Evolutionary conservation across 805 yeast species (phyloP), one percentile per base, ranked within the genome.

Genomic region (Torulaspora maleeae): DNA sequence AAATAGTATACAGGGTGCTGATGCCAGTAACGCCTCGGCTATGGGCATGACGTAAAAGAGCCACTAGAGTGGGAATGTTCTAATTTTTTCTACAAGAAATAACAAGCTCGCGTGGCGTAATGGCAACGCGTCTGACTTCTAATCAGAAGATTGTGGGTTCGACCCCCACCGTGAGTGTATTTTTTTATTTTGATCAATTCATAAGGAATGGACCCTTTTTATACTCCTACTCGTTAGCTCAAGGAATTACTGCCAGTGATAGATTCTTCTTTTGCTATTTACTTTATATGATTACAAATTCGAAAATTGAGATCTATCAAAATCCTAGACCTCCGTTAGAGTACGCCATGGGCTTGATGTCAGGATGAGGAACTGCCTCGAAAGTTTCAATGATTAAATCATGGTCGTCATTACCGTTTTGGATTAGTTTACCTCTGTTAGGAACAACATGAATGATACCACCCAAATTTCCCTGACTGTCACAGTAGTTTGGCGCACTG

Each of bases 401-500:
- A 38, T 71, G 70, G 15, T 73, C 76, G 35, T 71, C 75, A 51
- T 77, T 73, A 9, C 62, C 61, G 6, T 66, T 58, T 46, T 73
- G 72, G 13, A 71, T 73, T 34, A 57, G 35, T 6, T 51, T 45
- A 41, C 49, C 70, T 27, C 74, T 67, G 10, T 62, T 63, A 20
- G 70, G 70, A 5, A 58, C 60, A 53, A 91, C 76, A 59, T 89
- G 85, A 49, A 93, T 83, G 45, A 85, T 84, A 8, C 95, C 98
- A 43, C 97, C 99, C 53, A 79, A 66, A 66, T 93, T 93, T 11
- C 95, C 95, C 44, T 87, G 89, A 12, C 83, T 72, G 63, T 93
- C 99, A 70, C 98, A 91, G 67, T 91, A 91, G 65, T 93, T 91
- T 28, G 99, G 99, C 0, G 99, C 99, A 66, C 95, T 83, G 66